phyloP scores from a whole-genome alignment of 1,284 basidiomycete species.

The Ganoderma sp. region DNA sequence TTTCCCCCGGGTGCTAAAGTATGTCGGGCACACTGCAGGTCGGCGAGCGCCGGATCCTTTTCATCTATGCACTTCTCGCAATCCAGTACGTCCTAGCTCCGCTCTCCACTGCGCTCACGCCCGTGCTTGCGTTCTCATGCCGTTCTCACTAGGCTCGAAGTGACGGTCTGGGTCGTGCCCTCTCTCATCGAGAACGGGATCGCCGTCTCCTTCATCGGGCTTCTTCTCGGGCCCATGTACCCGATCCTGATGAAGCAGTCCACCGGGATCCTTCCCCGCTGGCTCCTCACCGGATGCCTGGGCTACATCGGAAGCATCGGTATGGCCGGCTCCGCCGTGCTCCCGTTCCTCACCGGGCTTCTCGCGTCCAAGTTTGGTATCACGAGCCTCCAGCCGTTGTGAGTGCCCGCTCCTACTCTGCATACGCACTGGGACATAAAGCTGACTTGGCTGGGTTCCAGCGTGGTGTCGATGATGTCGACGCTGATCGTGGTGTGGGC shows the following conservation, averaged over 20 bases:
- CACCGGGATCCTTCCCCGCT: constrained; percentile 61
- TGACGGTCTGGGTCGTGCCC: constrained; percentile 67
- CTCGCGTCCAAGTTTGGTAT: constrained; percentile 62
- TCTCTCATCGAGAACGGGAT: constrained; percentile 63
- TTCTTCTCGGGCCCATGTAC: constrained; percentile 56
- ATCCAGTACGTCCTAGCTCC: constrained; percentile 49
- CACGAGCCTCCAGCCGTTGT: constrained; percentile 64
- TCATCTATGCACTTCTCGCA: constrained; percentile 55
- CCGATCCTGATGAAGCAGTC: constrained; percentile 68
- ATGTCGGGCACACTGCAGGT: constrained; percentile 42
- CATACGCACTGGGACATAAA: background rate
- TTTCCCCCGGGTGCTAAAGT: background rate
- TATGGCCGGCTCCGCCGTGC: constrained; percentile 66
- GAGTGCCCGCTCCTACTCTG: constrained; percentile 35
- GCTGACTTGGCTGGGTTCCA: constrained; percentile 12
- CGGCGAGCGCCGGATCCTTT: constrained; percentile 58
- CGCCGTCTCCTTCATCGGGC: constrained; percentile 61
- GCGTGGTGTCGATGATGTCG: constrained; percentile 41
- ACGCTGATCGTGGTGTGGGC: constrained; percentile 43
- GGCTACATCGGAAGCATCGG: constrained; percentile 75
- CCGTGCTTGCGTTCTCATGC: too few relatives aligned
- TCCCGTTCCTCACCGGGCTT: constrained; percentile 70
- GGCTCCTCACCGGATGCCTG: constrained; percentile 66
- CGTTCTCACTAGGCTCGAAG: constrained; percentile 51
- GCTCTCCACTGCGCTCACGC: background rate